Percentiles rank a stretch among this genome's conserved stretches.
Conservation (phyloP, 768 basidiomycete species). For the Cystofilobasidium bisporidii region DNA sequence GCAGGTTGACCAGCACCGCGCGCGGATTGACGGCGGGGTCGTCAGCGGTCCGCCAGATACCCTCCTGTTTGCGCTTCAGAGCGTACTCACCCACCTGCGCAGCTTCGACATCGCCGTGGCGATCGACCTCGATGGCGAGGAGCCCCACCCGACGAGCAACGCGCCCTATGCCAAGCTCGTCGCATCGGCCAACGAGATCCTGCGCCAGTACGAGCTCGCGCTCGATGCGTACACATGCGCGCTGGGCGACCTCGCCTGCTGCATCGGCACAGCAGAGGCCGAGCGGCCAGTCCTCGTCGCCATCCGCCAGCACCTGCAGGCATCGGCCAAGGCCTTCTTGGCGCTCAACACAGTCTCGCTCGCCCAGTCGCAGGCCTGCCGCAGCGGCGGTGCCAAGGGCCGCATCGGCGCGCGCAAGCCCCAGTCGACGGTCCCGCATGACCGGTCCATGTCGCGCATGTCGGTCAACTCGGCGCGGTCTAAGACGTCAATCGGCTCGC, state of each 20-base stretch:
- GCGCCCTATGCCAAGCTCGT: slow-evolving; percentile 33
- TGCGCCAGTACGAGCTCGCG: slow-evolving; percentile 32
- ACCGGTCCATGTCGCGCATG: slow-evolving; percentile 12
- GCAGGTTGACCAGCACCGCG: slow-evolving; percentile 1
- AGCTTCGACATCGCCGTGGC: slow-evolving; percentile 35
- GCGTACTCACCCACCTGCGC: slow-evolving; percentile 18
- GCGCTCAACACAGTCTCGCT: slow-evolving; percentile 28
- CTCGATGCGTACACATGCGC: slow-evolving; percentile 8
- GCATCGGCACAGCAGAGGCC: background rate
- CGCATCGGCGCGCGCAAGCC: slow-evolving; percentile 30
- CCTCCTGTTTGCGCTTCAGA: slow-evolving; percentile 16
- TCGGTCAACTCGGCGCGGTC: slow-evolving; percentile 9
- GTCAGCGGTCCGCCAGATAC: background rate
- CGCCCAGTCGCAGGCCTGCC: slow-evolving; percentile 30
- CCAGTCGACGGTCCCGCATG: background rate
- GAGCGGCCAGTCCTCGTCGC: background rate
- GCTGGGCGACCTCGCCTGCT: slow-evolving; percentile 5
- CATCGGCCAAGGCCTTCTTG: slow-evolving; percentile 15
- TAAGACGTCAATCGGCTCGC: slow-evolving; percentile 27
- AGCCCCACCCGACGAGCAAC: slow-evolving; percentile 22
- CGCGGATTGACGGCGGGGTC: background rate
- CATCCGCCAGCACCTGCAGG: background rate
- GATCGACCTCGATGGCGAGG: slow-evolving; percentile 38
- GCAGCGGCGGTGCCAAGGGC: slow-evolving; percentile 27
- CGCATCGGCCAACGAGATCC: slow-evolving; percentile 30